Percentiles rank a stretch among this genome's conserved stretches.
Conservation (phyloP, 2,329 filamentous ascomycete genomes). For the Bisporella sp. region DNA sequence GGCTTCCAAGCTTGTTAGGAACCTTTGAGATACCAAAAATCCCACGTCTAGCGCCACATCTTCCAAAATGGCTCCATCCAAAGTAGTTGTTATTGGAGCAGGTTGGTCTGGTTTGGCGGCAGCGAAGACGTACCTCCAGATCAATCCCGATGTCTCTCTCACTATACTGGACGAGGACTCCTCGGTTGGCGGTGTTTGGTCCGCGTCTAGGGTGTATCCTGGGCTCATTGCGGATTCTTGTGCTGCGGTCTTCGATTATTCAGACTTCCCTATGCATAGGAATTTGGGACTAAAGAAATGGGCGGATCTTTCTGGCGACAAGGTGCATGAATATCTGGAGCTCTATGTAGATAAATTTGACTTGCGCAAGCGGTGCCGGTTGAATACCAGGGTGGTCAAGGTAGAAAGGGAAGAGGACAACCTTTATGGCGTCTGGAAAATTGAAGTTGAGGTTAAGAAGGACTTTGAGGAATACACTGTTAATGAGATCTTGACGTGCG, state of each 20-base stretch:
- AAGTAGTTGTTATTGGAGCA: constrained; percentile 14
- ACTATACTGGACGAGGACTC: constrained; percentile 50
- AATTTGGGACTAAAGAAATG: constrained; percentile 1
- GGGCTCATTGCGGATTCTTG: constrained; percentile 68
- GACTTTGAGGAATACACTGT: not conserved
- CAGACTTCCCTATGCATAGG: constrained; percentile 50
- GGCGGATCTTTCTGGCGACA: constrained; percentile 4
- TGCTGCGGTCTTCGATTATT: constrained; percentile 63
- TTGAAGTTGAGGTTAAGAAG: constrained; percentile 3
- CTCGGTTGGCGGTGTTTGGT: constrained; percentile 63
- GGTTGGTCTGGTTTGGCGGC: constrained; percentile 50
- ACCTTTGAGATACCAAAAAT: too few species aligned
- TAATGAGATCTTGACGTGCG: constrained; percentile 1
- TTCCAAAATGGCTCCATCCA: too few species aligned
- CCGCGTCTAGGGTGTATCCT: constrained; percentile 56
- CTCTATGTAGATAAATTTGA: constrained; percentile 9
- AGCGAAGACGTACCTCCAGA: constrained; percentile 51
- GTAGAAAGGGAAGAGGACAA: constrained; percentile 1
- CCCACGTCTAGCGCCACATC: too few species aligned
- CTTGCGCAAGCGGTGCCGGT: constrained; percentile 1
- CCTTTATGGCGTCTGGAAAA: constrained; percentile 1
- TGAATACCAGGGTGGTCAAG: constrained; percentile 35
- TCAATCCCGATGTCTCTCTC: constrained; percentile 48
- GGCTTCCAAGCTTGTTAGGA: too few species aligned
- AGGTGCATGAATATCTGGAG: constrained; percentile 14